Evolutionary conservation across 2,329 filamentous ascomycete species (phyloP).

Genomic region (Aspergillus hortae): DNA sequence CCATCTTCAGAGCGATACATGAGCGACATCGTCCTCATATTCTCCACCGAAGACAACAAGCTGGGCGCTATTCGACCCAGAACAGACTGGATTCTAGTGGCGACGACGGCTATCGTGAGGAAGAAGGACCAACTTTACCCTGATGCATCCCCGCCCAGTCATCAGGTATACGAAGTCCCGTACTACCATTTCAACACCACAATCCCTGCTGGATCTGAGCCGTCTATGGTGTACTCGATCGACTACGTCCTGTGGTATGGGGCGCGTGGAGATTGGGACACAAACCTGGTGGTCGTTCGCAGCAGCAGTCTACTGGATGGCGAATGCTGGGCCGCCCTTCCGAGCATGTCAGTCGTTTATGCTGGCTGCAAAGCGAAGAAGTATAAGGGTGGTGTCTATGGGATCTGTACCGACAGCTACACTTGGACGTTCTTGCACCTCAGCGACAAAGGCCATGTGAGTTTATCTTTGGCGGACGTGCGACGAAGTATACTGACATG

Average conservation of each 20-base stretch:
- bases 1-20: background rate
- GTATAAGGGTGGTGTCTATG: background rate
- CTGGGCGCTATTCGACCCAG: background rate
- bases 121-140: background rate
- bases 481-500: background rate
- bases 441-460: background rate
- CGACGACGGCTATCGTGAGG: background rate
- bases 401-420: conserved; percentile 1
- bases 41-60: background rate
- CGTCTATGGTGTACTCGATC: background rate
- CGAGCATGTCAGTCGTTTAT: background rate
- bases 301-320: background rate
- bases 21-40: background rate
- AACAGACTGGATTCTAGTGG: background rate
- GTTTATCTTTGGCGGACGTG: background rate
- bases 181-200: background rate
- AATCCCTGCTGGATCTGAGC: background rate
- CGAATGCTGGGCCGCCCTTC: background rate
- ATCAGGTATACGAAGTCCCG: background rate
- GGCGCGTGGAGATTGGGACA: background rate
- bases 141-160: background rate
- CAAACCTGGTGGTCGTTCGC: background rate
- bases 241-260: conserved; percentile 2
- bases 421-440: conserved; percentile 4
- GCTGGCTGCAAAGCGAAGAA: background rate